Conservation (phyloP, 129 eudicot genomes). For the Logfia minima region DNA sequence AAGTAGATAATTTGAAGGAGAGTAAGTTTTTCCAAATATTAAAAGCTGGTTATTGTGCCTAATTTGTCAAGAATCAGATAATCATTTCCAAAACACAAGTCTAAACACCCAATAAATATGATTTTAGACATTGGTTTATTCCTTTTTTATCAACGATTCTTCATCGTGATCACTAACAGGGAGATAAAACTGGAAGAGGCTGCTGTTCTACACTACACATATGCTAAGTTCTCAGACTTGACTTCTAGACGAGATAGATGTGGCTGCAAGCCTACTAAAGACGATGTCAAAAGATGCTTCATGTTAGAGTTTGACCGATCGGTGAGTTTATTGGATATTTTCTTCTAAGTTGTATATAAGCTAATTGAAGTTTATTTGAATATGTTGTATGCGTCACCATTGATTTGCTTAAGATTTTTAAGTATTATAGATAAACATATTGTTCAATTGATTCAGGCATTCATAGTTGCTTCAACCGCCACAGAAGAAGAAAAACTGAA, state of each 20-base stretch:
- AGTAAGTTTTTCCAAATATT: not conserved
- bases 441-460: slow-evolving; percentile 62
- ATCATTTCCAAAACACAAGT: not conserved
- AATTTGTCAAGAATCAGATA: not conserved
- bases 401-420: not conserved
- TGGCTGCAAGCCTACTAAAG: slow-evolving; percentile 96
- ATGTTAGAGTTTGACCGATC: slow-evolving; percentile 95
- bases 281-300: slow-evolving; percentile 89
- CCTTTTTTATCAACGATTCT: not conserved
- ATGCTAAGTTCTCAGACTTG: slow-evolving; percentile 86
- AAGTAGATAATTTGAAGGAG: not conserved
- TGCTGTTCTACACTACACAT: slow-evolving; percentile 88
- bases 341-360: not conserved
- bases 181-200: slow-evolving; percentile 94
- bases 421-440: not conserved
- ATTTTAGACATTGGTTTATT: no score
- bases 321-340: slow-evolving; percentile 47
- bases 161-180: slow-evolving; percentile 40
- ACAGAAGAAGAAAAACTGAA: slow-evolving; percentile 85
- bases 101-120: not conserved
- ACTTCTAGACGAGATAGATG: slow-evolving; percentile 95
- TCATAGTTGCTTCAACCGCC: slow-evolving; percentile 90
- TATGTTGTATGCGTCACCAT: slow-evolving; percentile 1
- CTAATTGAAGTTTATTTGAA: not conserved
- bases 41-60: not conserved